Base-by-base conservation (phyloP, 1,139 yeast genomes). In the Wickerhamomyces sp. region DNA sequence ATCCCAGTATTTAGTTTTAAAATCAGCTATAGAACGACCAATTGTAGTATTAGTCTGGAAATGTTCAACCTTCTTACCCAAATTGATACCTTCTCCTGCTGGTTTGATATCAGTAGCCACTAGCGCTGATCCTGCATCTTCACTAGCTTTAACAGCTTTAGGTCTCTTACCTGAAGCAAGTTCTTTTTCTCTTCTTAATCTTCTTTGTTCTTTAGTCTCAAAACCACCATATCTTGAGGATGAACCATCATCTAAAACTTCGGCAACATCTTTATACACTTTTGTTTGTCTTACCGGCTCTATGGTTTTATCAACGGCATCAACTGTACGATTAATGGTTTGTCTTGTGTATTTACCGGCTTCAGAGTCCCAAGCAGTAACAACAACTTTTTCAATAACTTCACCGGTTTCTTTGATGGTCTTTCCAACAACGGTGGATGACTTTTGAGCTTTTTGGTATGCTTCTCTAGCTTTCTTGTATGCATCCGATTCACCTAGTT, bases 331-430 rank as follows among this genome's bases (percentile, higher is more conserved):
- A 47, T 74, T 75, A 13, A 89, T 94, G 1, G 89, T 88, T 31
- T 79, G 73, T 59, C 98, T 77, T 15, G 96, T 92, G 37, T 82
- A 85, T 63, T 83, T 81, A 48, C 96, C 92, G 35, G 92, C 86
- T 26, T 92, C 89, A 2, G 97, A 88, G 46, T 94, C 97, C 99
- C 99, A 94, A 1, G 97, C 97, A 47, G 82, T 82, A 34, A 76
- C 73, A 4, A 97, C 98, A 33, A 81, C 95, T 41, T 76, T 82
- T 40, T 97, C 98, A 24, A 92, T 88, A 27, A 82, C 94, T 55
- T 85, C 88, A n/a, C 97, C 97, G 3, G 97, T 92, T 65, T 86
- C 86, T 53, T 79, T 77, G 43, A 89, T 78, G 33, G 89, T 86
- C 59, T 83, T 78, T 4, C 95, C 90, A 9, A 96, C 87, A 31